Percentiles rank a stretch among this genome's conserved stretches.
phyloP scores from a whole-genome alignment of 768 basidiomycete genomes.

The Termitomyces sp. region DNA sequence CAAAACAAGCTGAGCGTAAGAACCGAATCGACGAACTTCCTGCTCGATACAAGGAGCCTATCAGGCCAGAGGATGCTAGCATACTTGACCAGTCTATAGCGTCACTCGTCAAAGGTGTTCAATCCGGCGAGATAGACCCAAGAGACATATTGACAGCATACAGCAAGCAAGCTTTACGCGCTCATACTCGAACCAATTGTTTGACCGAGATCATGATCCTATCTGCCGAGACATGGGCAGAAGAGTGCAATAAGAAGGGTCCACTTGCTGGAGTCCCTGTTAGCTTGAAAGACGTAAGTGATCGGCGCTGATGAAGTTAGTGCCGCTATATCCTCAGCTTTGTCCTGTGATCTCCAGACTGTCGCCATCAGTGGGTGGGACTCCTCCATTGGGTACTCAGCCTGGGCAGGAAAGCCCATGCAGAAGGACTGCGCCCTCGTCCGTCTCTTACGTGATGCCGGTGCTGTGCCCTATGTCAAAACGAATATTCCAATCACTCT shows the following conservation, averaged over 20 bases:
- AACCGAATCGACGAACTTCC: conserved; percentile 29
- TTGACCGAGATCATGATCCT: conserved; percentile 54
- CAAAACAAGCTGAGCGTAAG: conserved; percentile 37
- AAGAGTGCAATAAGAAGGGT: conserved; percentile 28
- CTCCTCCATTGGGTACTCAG: conserved; percentile 58
- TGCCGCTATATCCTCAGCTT: neutral
- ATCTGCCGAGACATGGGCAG: conserved; percentile 32
- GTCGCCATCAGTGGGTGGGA: conserved; percentile 56
- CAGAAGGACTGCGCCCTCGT: conserved; percentile 49
- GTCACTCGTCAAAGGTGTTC: conserved; percentile 30
- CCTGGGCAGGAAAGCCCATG: conserved; percentile 43
- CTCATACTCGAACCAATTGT: conserved; percentile 52
- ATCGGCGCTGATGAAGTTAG: conserved; percentile 8
- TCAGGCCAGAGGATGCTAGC: conserved; percentile 25
- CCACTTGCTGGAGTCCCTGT: conserved; percentile 57
- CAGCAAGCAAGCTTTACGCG: conserved; percentile 43
- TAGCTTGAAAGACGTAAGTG: conserved; percentile 47
- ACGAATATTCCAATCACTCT: conserved; percentile 64
- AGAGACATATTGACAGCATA: conserved; percentile 39
- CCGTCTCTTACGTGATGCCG: conserved; percentile 54
- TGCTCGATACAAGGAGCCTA: conserved; percentile 27
- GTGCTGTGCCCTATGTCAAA: conserved; percentile 66
- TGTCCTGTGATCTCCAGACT: conserved; percentile 29
- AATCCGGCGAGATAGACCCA: conserved; percentile 28
- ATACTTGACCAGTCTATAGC: conserved; percentile 32